These are phyloP conservation scores for Leptographium galeiforme DNA, from an alignment of 2,329 filamentous ascomycete species.

Conservation along the genomic window DNA sequence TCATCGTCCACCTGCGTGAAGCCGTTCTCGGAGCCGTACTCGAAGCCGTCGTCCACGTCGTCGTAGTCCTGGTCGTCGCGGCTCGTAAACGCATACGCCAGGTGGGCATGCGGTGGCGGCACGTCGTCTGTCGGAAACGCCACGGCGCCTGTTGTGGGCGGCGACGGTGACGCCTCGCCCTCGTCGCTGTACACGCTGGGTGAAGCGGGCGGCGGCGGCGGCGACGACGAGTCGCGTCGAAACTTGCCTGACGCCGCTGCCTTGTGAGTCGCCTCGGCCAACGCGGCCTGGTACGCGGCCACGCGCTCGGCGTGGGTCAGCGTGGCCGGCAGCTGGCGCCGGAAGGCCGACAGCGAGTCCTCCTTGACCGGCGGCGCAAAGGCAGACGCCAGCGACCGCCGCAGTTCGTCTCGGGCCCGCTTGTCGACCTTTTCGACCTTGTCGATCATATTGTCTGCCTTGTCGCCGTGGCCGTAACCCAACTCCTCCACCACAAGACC, in stretches of 20 bases:
- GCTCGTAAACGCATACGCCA: conserved; percentile 6
- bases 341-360: conserved; percentile 3
- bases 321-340: conserved; percentile 6
- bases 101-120: neutral
- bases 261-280: conserved; percentile 68
- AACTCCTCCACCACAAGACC: conserved; percentile 9
- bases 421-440: neutral
- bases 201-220: conserved; percentile 13
- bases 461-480: neutral
- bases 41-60: conserved; percentile 35
- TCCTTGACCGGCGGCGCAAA: neutral
- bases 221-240: conserved; percentile 39
- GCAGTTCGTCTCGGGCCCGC: neutral
- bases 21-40: no score
- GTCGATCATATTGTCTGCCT: no score
- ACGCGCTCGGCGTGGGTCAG: conserved; percentile 12
- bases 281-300: conserved; percentile 63
- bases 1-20: conserved; percentile 41
- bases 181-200: neutral
- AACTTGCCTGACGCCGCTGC: conserved; percentile 69
- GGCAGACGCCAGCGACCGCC: neutral
- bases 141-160: neutral
- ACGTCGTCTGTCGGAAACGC: no score
- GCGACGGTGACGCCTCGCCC: conserved; percentile 2
- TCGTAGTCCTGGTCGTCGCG: conserved; percentile 22